A percentile compares a stretch with the other conserved stretches of the same genome.
These are phyloP conservation scores for Tricholoma matsutake DNA, from an alignment of 768 basidiomycete species.

Conservation along the genomic window DNA sequence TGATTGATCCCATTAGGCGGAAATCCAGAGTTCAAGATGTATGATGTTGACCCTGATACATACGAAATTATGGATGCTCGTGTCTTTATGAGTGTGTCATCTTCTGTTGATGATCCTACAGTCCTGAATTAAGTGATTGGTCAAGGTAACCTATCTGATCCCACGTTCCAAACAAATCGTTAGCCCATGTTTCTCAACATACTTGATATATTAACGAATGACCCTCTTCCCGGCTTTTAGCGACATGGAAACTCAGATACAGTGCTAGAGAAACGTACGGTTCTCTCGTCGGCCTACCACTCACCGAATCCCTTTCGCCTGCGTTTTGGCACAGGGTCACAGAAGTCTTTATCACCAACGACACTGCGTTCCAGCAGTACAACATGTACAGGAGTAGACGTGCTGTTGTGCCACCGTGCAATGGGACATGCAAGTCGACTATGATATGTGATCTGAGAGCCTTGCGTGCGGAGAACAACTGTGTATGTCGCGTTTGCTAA, in stretches of 20 bases:
- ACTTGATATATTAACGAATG: not conserved
- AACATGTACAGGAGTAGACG: constrained; percentile 43
- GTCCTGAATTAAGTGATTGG: not conserved
- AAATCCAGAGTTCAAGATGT: constrained; percentile 56
- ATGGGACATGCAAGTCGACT: constrained; percentile 34
- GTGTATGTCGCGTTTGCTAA: constrained; percentile 28
- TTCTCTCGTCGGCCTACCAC: constrained; percentile 36
- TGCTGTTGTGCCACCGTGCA: constrained; percentile 30
- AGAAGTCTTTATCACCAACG: constrained; percentile 46
- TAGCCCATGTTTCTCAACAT: constrained; percentile 12
- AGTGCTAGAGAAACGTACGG: constrained; percentile 54
- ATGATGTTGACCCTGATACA: constrained; percentile 64
- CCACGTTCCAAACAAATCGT: constrained; percentile 47
- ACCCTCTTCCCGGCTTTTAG: constrained; percentile 21
- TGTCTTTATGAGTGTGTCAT: constrained; percentile 44
- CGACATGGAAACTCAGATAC: constrained; percentile 54
- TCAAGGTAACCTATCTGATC: constrained; percentile 39
- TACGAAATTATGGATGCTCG: constrained; percentile 61
- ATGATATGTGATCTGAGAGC: constrained; percentile 45
- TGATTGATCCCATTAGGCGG: constrained; percentile 32
- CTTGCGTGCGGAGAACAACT: constrained; percentile 40
- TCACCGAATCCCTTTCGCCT: constrained; percentile 40
- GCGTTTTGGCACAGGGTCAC: constrained; percentile 63
- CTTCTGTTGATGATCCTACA: not conserved
- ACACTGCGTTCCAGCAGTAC: constrained; percentile 43